Base-by-base conservation (phyloP, 192 early-diverging fungal genomes). In the Backusella parvicylindrica region DNA sequence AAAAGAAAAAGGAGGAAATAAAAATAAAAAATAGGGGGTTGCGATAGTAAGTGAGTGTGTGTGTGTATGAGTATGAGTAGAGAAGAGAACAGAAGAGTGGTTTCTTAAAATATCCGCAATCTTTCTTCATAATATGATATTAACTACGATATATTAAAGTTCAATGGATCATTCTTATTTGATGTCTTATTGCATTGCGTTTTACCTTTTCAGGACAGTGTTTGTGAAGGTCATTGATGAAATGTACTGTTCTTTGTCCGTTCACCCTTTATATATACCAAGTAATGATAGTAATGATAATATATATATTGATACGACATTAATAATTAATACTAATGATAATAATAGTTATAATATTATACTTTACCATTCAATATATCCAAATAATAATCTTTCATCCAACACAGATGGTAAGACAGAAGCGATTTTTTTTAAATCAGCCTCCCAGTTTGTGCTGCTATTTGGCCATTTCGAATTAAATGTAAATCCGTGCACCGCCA, bases 201-300 rank as follows among this genome's bases (percentile, higher is more conserved):
- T 64, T n/a, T 73, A 73, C 72, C 72, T 47, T 16, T 16, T 28
- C 21, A 65, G 63, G 56, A 3, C 56, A 60, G 6, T 65, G 4
- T 12, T 73, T 38, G 43, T 73, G 72, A 2, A 41, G 7, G 5
- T 73, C 72, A 38, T 40, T 30, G 23, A 73, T 26, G 5, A 38
- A 40, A 32, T 73, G 72, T 9, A 64, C 60, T 30, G 72, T 73
- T 16, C 1, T 41, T n/a, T 73, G 26, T 32, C 63, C 72, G 64
- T 40, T 73, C 7, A 30, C 8, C 72, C 72, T 73, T 60, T 12
- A 60, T 60, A 28, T 9, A 8, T n/a, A n/a, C n/a, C n/a, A n/a
- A 9, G 26, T 60, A 60, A 65, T 64, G 11, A 72, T n/a, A 63
- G 12, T 23, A 60, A 53, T 53, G 21, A 21, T 53, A 53, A 23